These are phyloP conservation scores for Amylocarpus encephaloides DNA, from an alignment of 2,329 filamentous ascomycete species.

Conservation along the genomic window DNA sequence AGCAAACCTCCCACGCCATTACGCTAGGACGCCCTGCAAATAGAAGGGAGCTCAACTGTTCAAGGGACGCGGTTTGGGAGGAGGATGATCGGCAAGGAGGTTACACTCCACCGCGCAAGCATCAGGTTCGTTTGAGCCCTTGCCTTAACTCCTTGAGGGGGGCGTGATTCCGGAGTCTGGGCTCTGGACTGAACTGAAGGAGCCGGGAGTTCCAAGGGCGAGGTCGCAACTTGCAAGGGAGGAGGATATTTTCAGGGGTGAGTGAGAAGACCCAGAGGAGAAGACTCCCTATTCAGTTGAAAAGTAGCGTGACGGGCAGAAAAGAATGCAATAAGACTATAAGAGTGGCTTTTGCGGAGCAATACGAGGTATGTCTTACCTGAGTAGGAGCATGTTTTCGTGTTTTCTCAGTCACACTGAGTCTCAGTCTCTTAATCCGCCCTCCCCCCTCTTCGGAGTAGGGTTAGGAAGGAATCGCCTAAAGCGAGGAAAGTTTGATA, in stretches of 20 bases:
- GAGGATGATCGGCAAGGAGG: constrained; percentile 6
- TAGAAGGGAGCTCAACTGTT: too few relatives aligned
- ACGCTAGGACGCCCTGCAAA: constrained; percentile 15
- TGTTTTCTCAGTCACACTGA: too few relatives aligned
- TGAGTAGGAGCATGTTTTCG: constrained; percentile 10
- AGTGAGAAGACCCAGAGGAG: not conserved
- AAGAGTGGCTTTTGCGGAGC: not conserved
- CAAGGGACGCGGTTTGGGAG: constrained; percentile 13
- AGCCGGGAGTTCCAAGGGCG: not conserved
- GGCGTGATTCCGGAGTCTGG: not conserved
- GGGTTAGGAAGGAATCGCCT: too few relatives aligned
- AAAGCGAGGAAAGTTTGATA: not conserved
- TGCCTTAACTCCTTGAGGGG: too few relatives aligned
- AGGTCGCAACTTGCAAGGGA: too few relatives aligned
- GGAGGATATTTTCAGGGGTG: constrained; percentile 7
- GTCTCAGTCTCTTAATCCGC: too few relatives aligned
- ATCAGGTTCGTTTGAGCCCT: too few relatives aligned
- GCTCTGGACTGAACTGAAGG: too few relatives aligned
- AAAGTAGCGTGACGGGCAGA: not conserved
- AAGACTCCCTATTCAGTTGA: not conserved
- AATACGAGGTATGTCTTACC: constrained; percentile 3
- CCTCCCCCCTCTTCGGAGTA: too few relatives aligned
- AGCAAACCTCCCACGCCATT: not conserved
- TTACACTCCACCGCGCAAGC: too few relatives aligned
- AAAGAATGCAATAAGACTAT: constrained; percentile 22